Base-by-base conservation (phyloP, 495 filamentous ascomycete genomes). In the Aspergillus asperescens region DNA sequence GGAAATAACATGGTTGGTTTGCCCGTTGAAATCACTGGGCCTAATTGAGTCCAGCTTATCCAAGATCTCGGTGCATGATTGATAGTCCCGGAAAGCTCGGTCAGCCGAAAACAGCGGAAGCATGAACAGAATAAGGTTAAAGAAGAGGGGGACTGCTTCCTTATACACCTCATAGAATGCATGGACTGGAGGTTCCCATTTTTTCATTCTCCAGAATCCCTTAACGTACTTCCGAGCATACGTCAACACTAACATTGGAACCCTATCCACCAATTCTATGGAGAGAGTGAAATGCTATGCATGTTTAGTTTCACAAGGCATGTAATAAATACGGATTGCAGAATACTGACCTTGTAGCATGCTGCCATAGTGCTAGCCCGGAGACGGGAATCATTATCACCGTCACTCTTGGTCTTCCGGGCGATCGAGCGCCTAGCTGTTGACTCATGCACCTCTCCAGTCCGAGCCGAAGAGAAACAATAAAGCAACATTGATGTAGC, bases 41-140 rank as follows among this genome's bases (percentile, higher is more conserved):
- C 29, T 29, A 29, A 35, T 16, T 28, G 35, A 32, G 1, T 47
- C 31, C n/a, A 41, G 15, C 16, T 42, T 18, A 38, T 50, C 50
- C 15, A 59, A 32, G 20, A 59, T 38, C 18, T 47, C 56, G 27
- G 25, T 32, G 8, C 40, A 40, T 23, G 34, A 52, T 10, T 15
- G 19, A 51, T 52, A 59, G 28, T 55, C 34, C 25, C 37, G 23
- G 7, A 59, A 52, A 20, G 56, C 52, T n/a, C 39, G 27, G 28
- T 55, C 56, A 22, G 34, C 40, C 1, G 52, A 32, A 16, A 48
- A 48, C 8, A 59, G 23, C 19, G 47, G 48, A 23, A 59, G 39
- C 32, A 59, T 46, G 28, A 59, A 59, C 29, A 40, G 45, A 1
- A 59, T 35, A 23, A 59, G 35, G 23, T 55, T 59, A n/a, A 55